These are phyloP conservation scores for Fusarium secorum DNA, from an alignment of 2,329 filamentous ascomycete genomes.

Conservation along the genomic window DNA sequence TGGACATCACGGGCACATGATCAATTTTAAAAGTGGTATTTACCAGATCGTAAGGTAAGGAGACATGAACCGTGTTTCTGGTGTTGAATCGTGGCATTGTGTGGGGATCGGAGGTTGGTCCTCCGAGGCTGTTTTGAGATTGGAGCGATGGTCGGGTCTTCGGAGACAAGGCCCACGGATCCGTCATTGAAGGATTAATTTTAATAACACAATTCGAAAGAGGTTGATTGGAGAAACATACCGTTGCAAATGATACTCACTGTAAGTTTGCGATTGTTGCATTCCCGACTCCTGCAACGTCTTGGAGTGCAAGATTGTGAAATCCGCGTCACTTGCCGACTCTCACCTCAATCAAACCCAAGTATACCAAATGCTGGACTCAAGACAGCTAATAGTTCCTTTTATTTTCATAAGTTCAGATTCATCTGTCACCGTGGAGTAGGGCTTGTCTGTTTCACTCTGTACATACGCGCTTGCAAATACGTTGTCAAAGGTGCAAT, in stretches of 20 bases:
- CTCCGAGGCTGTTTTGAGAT: conserved; percentile 23
- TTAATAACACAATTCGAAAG: background rate
- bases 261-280: too few species aligned
- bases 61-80: background rate
- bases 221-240: accelerated
- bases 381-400: background rate
- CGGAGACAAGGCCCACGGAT: conserved; percentile 20
- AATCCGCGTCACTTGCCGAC: accelerated
- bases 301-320: background rate
- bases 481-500: accelerated
- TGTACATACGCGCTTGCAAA: background rate
- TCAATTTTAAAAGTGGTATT: background rate
- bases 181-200: conserved; percentile 9
- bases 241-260: accelerated
- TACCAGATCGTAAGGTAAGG: background rate
- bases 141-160: background rate
- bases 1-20: conserved; percentile 6
- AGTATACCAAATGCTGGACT: accelerated
- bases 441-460: background rate
- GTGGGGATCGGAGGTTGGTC: conserved; percentile 19
- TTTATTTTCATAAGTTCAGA: background rate
- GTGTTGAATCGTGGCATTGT: background rate
- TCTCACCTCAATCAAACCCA: background rate
- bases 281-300: too few species aligned
- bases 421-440: background rate